These are phyloP conservation scores for Cryphonectria parasitica DNA, from an alignment of 2,329 filamentous ascomycete genomes.

Conservation along the genomic window DNA sequence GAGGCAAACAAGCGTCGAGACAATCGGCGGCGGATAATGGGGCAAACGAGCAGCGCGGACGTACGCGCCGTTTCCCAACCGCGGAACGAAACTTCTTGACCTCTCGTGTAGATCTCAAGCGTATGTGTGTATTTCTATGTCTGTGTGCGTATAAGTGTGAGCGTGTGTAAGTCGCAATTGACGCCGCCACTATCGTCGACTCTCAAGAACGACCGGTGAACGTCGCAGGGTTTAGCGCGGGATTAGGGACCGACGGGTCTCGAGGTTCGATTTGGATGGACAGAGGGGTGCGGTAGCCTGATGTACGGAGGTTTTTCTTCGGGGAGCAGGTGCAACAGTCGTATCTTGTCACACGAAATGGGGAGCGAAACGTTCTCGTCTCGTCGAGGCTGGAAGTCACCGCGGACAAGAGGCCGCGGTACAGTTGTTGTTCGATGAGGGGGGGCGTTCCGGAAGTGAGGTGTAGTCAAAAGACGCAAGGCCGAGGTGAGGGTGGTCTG, in stretches of 20 bases:
- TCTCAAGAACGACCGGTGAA: conserved; percentile 15
- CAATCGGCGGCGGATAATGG: conserved; percentile 15
- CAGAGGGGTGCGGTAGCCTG: conserved; percentile 11
- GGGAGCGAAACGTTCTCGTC: conserved; percentile 3
- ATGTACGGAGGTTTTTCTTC: neutral
- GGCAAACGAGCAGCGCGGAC: conserved; percentile 14
- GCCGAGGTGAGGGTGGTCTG: conserved; percentile 21
- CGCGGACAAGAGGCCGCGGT: conserved; percentile 1
- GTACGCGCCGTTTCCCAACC: conserved; percentile 8
- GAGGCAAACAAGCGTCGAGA: conserved; percentile 25
- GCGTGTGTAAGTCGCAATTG: conserved; percentile 9
- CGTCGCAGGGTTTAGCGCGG: conserved; percentile 11
- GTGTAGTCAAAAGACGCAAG: conserved; percentile 14
- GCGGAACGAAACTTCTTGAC: conserved; percentile 2
- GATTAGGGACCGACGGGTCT: conserved; percentile 1
- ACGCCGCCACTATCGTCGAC: conserved; percentile 11
- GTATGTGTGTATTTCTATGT: neutral
- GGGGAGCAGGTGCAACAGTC: conserved; percentile 11
- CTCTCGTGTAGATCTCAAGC: conserved; percentile 12
- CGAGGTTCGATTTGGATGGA: conserved; percentile 15
- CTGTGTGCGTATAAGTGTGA: neutral
- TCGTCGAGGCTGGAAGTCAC: conserved; percentile 2
- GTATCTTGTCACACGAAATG: conserved; percentile 16
- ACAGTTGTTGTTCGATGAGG: neutral
- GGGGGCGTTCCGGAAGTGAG: neutral